Evolutionary conservation across 306 rosid genomes (phyloP).

Genomic region (Pyrus bretschneideri): DNA sequence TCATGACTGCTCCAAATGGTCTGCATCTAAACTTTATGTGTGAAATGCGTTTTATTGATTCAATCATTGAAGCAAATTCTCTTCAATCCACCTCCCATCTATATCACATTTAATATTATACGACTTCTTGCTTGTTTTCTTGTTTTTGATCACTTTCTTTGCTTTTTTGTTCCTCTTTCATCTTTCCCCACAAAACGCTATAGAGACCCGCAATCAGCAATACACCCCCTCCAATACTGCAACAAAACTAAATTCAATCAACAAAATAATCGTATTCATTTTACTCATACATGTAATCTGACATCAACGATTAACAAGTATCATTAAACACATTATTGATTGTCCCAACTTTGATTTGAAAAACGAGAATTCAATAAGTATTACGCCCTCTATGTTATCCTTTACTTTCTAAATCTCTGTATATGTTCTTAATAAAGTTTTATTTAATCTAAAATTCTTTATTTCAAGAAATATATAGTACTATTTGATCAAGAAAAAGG

Average conservation of each 20-base stretch:
- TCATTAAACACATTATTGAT: no score
- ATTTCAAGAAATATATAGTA: no score
- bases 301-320: no score
- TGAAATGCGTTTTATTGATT: not conserved
- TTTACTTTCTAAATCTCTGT: no score
- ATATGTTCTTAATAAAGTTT: no score
- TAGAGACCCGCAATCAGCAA: conserved; percentile 74
- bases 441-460: no score
- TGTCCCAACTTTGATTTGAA: not conserved
- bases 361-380: no score
- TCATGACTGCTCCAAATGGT: not conserved
- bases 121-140: conserved; percentile 37
- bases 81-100: conserved; percentile 4
- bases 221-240: conserved; percentile 72
- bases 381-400: no score
- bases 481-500: no score
- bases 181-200: conserved; percentile 82
- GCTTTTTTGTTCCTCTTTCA: conserved; percentile 32
- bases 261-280: not conserved
- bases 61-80: not conserved
- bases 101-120: conserved; percentile 36
- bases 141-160: conserved; percentile 20
- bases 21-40: not conserved
- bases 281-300: not conserved
- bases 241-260: not conserved